phyloP scores from a whole-genome alignment of 306 rosid genomes.

The Alnus rubra region DNA sequence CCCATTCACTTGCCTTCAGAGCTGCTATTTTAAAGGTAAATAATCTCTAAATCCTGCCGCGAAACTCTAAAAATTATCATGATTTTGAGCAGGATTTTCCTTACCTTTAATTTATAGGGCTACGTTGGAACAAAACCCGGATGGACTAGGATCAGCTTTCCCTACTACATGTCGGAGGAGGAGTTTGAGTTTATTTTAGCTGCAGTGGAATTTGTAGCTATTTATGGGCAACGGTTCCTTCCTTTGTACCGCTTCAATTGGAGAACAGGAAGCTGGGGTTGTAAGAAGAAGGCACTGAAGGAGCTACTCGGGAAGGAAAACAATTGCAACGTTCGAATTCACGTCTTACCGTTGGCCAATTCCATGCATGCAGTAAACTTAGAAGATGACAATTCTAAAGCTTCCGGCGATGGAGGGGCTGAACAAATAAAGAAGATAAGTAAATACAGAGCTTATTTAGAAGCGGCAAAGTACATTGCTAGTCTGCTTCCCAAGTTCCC shows the following conservation, averaged over 20 bases:
- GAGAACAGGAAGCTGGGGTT: slow-evolving; percentile 62
- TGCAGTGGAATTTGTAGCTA: slow-evolving; percentile 75
- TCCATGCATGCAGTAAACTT: background rate
- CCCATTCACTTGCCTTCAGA: slow-evolving; percentile 55
- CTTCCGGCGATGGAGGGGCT: no score
- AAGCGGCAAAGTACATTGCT: slow-evolving; percentile 51
- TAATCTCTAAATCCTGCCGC: background rate
- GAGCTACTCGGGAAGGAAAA: slow-evolving; percentile 34
- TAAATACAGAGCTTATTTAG: slow-evolving; percentile 38
- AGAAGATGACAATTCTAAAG: background rate
- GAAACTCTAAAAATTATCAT: background rate
- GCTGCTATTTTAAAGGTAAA: slow-evolving; percentile 64
- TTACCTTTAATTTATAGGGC: slow-evolving; percentile 45
- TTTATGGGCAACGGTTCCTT: slow-evolving; percentile 74
- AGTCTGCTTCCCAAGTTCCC: slow-evolving; percentile 62
- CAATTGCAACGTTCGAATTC: slow-evolving; percentile 22
- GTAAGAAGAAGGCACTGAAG: slow-evolving; percentile 45
- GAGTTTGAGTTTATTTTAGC: slow-evolving; percentile 72
- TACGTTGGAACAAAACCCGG: slow-evolving; percentile 79
- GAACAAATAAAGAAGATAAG: slow-evolving; percentile 13
- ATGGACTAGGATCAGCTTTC: slow-evolving; percentile 88
- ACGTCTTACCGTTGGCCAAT: no score
- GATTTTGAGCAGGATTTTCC: background rate
- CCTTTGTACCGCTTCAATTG: slow-evolving; percentile 59
- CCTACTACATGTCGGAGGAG: slow-evolving; percentile 70